phyloP scores from a whole-genome alignment of 2,329 filamentous ascomycete genomes.

The Aspergillus fumigatiaffinis region DNA sequence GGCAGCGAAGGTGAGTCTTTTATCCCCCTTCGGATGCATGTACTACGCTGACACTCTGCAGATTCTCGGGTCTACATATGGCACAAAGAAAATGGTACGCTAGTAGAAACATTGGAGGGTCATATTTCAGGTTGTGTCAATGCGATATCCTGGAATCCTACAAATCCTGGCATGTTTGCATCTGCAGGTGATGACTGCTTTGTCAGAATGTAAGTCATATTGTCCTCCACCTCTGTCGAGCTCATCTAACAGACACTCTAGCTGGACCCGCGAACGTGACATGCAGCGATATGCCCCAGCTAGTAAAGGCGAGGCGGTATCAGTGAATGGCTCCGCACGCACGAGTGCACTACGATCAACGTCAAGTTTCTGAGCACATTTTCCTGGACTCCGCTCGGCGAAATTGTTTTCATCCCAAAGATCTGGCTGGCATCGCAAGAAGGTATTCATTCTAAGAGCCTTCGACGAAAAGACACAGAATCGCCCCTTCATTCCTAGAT shows the following conservation, averaged over 20 bases:
- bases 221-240: neutral
- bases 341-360: constrained; percentile 42
- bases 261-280: constrained; percentile 36
- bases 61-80: constrained; percentile 77
- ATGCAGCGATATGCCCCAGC: constrained; percentile 19
- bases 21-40: neutral
- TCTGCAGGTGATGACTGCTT: constrained; percentile 84
- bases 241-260: constrained; percentile 12
- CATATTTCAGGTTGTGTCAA: constrained; percentile 77
- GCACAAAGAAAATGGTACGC: constrained; percentile 76
- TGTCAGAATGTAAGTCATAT: constrained; percentile 70
- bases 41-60: constrained; percentile 25
- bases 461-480: neutral
- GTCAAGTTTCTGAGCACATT: constrained; percentile 23
- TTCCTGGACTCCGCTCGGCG: neutral
- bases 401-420: neutral
- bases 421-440: neutral
- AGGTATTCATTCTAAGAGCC: neutral
- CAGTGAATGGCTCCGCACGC: constrained; percentile 34
- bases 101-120: constrained; percentile 71
- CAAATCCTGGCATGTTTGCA: constrained; percentile 77
- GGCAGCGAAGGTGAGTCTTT: constrained; percentile 73
- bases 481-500: neutral
- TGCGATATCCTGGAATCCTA: constrained; percentile 83
- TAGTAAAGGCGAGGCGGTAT: constrained; percentile 26